Conservation (phyloP, 257 asterid species). For the Nicotiana noctiflora region DNA sequence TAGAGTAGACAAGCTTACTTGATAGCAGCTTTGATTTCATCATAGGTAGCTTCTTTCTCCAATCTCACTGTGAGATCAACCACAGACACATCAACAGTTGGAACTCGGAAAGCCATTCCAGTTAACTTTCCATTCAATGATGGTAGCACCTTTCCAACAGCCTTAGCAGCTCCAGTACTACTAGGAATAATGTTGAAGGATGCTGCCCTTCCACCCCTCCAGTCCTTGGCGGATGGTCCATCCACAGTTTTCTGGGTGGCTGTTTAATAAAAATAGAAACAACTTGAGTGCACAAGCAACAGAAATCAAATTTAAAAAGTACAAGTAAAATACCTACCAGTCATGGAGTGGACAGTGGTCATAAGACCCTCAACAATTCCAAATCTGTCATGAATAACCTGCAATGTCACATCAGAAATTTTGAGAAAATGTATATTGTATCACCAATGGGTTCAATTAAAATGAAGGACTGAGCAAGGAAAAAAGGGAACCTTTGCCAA, state of each 20-base stretch:
- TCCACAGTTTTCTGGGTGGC: conserved; percentile 85
- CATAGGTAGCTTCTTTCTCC: conserved; percentile 69
- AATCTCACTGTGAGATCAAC: conserved; percentile 80
- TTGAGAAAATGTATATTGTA: background rate
- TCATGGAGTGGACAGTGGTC: conserved; percentile 84
- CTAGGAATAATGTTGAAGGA: conserved; percentile 77
- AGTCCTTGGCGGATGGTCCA: conserved; percentile 83
- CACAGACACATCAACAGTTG: conserved; percentile 64
- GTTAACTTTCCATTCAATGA: conserved; percentile 78
- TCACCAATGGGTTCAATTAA: background rate
- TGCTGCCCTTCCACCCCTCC: conserved; percentile 92
- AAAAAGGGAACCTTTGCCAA: conserved; percentile 53
- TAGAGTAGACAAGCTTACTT: conserved; percentile 36
- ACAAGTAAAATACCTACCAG: conserved; percentile 30
- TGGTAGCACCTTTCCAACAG: conserved; percentile 89
- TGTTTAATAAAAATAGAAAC: conserved; percentile 12
- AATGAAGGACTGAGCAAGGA: background rate
- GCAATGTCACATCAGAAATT: conserved; percentile 8
- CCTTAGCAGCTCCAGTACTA: conserved; percentile 82
- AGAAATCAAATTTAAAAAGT: too few relatives aligned
- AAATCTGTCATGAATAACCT: conserved; percentile 73
- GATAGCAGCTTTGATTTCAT: conserved; percentile 76
- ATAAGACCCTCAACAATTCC: conserved; percentile 83
- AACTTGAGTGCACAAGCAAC: background rate
- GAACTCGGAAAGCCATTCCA: conserved; percentile 86